These are phyloP conservation scores for Oryza officinalis DNA, from an alignment of 176 grass and related monocot species.

Conservation along the genomic window DNA sequence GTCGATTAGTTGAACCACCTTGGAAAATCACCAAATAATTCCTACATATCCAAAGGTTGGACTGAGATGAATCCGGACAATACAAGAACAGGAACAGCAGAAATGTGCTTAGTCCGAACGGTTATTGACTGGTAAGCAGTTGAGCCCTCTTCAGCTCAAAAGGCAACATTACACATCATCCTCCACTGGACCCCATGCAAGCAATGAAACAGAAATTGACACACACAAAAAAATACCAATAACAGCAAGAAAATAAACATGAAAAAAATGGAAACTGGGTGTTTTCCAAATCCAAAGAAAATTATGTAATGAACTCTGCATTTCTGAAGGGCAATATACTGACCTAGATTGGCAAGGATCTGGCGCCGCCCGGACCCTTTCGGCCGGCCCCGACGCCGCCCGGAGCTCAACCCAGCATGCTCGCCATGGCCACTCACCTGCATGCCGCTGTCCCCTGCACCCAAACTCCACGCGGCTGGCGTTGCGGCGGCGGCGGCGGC, in stretches of 20 bases:
- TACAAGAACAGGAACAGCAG: background rate
- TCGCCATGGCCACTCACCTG: constrained; percentile 35
- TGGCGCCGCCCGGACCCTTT: constrained; percentile 84
- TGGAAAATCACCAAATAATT: background rate
- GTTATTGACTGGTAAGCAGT: background rate
- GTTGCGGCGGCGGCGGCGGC: background rate
- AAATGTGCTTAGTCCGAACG: background rate
- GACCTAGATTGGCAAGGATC: constrained; percentile 82
- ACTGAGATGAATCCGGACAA: background rate
- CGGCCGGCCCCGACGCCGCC: constrained; percentile 72
- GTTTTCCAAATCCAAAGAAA: background rate
- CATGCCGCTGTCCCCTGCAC: constrained; percentile 23
- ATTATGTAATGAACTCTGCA: constrained; percentile 13
- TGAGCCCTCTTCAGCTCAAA: background rate
- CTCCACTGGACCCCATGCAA: constrained; percentile 35
- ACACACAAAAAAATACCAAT: background rate
- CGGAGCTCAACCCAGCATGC: constrained; percentile 42
- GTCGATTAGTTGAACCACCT: constrained; percentile 18
- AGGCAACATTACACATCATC: constrained; percentile 10
- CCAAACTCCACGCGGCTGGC: constrained; percentile 32
- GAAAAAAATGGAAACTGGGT: constrained; percentile 1
- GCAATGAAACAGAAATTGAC: background rate
- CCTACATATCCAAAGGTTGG: background rate
- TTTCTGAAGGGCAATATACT: constrained; percentile 5
- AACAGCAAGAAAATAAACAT: background rate